A percentile compares a stretch with the other conserved stretches of the same genome.
Conservation (phyloP, 306 rosid genomes). For the Dalbergia oliveri region DNA sequence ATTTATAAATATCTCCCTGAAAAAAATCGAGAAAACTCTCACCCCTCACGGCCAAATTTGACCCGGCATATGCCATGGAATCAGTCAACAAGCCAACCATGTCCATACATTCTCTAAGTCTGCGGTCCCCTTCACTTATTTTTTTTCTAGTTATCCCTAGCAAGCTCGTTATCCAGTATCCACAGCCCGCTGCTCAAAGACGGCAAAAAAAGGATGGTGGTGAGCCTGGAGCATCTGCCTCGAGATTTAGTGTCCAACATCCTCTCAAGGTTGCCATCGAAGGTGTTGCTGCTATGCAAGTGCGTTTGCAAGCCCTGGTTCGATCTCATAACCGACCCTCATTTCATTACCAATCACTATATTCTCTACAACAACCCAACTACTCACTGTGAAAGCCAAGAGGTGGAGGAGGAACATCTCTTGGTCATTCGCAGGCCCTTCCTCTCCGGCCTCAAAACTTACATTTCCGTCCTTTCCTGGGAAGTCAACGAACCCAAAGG, state of each 20-base stretch:
- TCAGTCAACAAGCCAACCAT: neutral
- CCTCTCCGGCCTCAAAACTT: conserved; percentile 33
- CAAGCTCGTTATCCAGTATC: neutral
- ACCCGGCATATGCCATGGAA: neutral
- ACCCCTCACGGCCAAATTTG: neutral
- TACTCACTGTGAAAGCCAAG: neutral
- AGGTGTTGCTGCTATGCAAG: neutral
- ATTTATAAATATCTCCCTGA: too few relatives aligned
- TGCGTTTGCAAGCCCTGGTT: conserved; percentile 38
- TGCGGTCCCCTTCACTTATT: too few relatives aligned
- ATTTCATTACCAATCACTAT: conserved; percentile 29
- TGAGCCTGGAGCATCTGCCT: conserved; percentile 24
- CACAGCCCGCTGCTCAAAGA: neutral
- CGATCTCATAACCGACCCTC: conserved; percentile 27
- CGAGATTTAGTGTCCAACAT: conserved; percentile 38
- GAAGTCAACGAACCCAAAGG: neutral
- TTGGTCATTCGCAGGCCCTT: conserved; percentile 36
- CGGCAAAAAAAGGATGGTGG: neutral
- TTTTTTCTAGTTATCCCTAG: neutral
- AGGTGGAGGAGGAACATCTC: conserved; percentile 23
- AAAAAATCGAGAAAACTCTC: too few relatives aligned
- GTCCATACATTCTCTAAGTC: neutral
- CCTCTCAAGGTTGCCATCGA: conserved; percentile 33
- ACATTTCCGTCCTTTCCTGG: conserved; percentile 35
- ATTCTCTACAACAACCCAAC: neutral